These are phyloP conservation scores for Teratosphaeria zuluensis DNA, from an alignment of 2,329 filamentous ascomycete genomes.

Conservation along the genomic window DNA sequence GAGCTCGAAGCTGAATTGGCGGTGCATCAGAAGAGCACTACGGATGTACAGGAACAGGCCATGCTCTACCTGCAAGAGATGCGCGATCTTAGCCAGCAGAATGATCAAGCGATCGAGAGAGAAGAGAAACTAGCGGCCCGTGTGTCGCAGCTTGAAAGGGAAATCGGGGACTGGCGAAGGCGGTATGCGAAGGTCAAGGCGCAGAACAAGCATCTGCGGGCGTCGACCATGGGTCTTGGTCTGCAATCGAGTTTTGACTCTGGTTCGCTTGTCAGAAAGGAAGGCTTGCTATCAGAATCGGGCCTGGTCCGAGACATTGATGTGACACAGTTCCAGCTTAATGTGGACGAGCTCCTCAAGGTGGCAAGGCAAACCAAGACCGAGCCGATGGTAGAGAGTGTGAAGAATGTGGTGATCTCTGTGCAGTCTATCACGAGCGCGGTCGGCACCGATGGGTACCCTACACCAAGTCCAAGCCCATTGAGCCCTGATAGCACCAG, in stretches of 20 bases:
- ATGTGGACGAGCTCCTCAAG: slow-evolving; percentile 81
- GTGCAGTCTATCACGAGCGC: slow-evolving; percentile 80
- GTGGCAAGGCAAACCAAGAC: slow-evolving; percentile 65
- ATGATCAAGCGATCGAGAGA: slow-evolving; percentile 66
- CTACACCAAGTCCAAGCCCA: slow-evolving; percentile 21
- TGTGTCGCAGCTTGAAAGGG: slow-evolving; percentile 66
- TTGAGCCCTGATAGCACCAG: slow-evolving; percentile 13
- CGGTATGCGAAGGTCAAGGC: slow-evolving; percentile 83
- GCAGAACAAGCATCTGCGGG: slow-evolving; percentile 70
- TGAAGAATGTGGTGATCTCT: slow-evolving; percentile 75
- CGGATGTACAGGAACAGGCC: slow-evolving; percentile 78
- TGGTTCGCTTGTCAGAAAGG: slow-evolving; percentile 55
- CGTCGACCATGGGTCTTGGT: slow-evolving; percentile 68
- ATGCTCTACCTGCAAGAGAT: slow-evolving; percentile 80
- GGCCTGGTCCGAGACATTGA: slow-evolving; percentile 85
- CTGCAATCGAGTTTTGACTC: slow-evolving; percentile 47
- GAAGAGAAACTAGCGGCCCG: slow-evolving; percentile 70
- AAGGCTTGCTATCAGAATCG: slow-evolving; percentile 47
- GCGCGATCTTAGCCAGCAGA: slow-evolving; percentile 73
- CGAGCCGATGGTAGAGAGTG: slow-evolving; percentile 66
- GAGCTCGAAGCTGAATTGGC: slow-evolving; percentile 54
- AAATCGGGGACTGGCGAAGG: slow-evolving; percentile 82
- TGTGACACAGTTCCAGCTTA: slow-evolving; percentile 88
- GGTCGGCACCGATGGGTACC: slow-evolving; percentile 41
- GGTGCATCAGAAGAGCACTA: slow-evolving; percentile 72